Evolutionary conservation across 495 filamentous ascomycete genomes (phyloP).

Genomic region (Glonium stellatum): DNA sequence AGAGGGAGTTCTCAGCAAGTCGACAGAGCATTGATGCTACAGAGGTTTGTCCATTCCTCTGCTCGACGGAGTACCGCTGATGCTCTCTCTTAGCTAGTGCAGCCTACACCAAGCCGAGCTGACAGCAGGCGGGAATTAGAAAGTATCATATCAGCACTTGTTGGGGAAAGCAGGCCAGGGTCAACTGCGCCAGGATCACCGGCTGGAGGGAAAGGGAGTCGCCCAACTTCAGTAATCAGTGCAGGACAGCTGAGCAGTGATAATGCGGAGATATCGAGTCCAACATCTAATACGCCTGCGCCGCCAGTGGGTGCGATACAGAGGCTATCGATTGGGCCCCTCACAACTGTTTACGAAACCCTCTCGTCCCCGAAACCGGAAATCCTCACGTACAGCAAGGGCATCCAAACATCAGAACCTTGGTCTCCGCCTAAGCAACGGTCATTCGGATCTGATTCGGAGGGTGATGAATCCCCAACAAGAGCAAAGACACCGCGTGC

Average conservation of each 20-base stretch:
- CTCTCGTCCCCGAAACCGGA: conserved; percentile 51
- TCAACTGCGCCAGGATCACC: conserved; percentile 59
- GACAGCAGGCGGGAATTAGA: conserved; percentile 77
- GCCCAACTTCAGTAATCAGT: conserved; percentile 79
- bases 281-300: neutral
- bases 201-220: conserved; percentile 55
- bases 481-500: conserved; percentile 42
- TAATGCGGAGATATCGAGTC: conserved; percentile 39
- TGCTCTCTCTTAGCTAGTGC: conserved; percentile 54
- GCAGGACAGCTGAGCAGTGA: conserved; percentile 62
- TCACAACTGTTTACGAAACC: conserved; percentile 68
- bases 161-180: conserved; percentile 67
- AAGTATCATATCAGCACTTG: conserved; percentile 65
- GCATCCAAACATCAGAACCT: conserved; percentile 68
- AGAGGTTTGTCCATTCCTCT: conserved; percentile 19
- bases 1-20: conserved; percentile 59
- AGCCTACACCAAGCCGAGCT: conserved; percentile 60
- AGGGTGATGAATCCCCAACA: conserved; percentile 51
- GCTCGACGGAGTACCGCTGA: conserved; percentile 23
- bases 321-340: conserved; percentile 60
- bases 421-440: conserved; percentile 34
- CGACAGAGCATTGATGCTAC: conserved; percentile 49
- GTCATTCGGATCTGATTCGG: conserved; percentile 49
- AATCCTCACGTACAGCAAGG: conserved; percentile 88
- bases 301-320: conserved; percentile 40